Evolutionary conservation across 768 basidiomycete species (phyloP), one percentile per base, ranked within the genome.

Genomic region (Dacryopinax primogenitus): DNA sequence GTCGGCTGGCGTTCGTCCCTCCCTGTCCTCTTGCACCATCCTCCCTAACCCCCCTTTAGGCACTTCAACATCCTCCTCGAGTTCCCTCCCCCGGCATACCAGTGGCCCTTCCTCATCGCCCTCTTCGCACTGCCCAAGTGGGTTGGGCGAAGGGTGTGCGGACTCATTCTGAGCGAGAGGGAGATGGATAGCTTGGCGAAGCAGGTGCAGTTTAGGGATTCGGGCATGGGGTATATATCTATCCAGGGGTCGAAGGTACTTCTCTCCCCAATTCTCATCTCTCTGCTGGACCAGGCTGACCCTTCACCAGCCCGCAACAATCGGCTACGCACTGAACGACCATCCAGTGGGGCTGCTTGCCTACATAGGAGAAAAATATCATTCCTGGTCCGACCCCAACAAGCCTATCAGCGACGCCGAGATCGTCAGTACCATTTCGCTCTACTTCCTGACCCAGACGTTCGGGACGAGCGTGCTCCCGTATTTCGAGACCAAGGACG

Each of bases 291-390:
- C 35, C 47, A 63, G 36, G 1, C 3, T 0, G 13, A 36, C 15
- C n/a, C 66, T n/a, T 66, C n/a, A 16, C 7, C 62, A 72, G 65
- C 72, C 71, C 28, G 67, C 67, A 23, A 69, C 72, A 23, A 69
- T 74, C 23, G 72, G 73, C 12, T 67, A 70, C 32, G 72, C 71
- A 16, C 62, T 74, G 28, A 64, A 68, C 61, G 72, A 72, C 63
- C 70, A 66, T 37, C 73, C 73, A 0, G 63, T 73, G 16, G 73
- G 70, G 16, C 63, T 68, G 18, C 69, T 73, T 2, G 65, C 71
- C 7, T 74, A 69, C 68, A 67, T 74, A 0, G 72, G 71, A n/a
- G 69, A 69, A 28, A 65, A 69, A 33, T 68, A 68, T 63, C 63
- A 63, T n/a, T 62, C 33, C 1, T 68, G 70, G 41, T 15, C 23